These are phyloP conservation scores for Phytophthora idaei DNA, from an alignment of 352 stramenopile species.

Conservation along the genomic window DNA sequence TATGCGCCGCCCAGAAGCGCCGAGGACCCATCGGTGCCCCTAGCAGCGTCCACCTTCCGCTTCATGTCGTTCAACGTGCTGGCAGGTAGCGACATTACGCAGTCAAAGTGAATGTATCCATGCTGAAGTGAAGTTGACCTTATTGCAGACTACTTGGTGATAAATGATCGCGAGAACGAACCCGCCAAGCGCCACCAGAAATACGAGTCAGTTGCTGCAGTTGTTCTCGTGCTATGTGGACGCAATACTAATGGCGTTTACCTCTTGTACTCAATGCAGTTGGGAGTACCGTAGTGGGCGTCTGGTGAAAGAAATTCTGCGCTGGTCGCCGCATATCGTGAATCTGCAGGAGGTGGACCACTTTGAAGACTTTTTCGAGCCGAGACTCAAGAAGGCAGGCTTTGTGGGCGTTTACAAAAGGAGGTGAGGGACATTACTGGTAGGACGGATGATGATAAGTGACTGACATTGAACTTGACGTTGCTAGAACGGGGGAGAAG, in stretches of 20 bases:
- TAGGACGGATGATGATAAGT: not conserved
- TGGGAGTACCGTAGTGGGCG: conserved; percentile 54
- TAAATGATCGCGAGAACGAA: conserved; percentile 35
- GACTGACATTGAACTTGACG: conserved; percentile 2
- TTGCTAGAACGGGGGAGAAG: conserved; percentile 55
- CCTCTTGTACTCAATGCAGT: conserved; percentile 14
- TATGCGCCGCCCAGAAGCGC: conserved; percentile 44
- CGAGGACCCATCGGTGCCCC: conserved; percentile 25
- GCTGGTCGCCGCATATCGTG: conserved; percentile 53
- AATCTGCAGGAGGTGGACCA: conserved; percentile 81
- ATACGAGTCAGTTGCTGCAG: conserved; percentile 43
- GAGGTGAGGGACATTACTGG: conserved; percentile 31
- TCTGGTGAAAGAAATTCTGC: conserved; percentile 59
- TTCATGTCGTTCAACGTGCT: conserved; percentile 80
- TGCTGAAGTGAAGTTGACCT: conserved; percentile 2
- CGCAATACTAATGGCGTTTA: not conserved
- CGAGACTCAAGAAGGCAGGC: conserved; percentile 54
- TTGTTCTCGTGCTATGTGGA: not conserved
- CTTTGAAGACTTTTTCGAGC: conserved; percentile 74
- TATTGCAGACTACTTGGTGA: conserved; percentile 64
- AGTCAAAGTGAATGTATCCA: not conserved
- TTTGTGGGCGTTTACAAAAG: conserved; percentile 66
- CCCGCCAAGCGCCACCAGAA: conserved; percentile 43
- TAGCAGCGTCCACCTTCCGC: conserved; percentile 51
- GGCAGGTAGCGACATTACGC: conserved; percentile 37